Evolutionary conservation across 352 stramenopile species (phyloP), one percentile per base, ranked within the genome.

Genomic region (Globisporangium carolinianum): DNA sequence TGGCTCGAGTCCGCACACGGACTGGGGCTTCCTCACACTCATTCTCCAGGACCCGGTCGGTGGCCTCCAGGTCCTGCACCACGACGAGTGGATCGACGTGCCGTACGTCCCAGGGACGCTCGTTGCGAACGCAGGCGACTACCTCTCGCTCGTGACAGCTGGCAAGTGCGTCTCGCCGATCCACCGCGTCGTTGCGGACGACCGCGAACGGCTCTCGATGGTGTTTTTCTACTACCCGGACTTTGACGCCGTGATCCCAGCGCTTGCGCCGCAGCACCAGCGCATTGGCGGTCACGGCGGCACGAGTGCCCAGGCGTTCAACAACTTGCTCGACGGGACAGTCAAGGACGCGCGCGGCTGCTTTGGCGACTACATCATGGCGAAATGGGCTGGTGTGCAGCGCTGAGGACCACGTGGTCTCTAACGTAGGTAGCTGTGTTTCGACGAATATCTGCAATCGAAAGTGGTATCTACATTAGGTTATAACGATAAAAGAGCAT

Each of bases 151-250:
- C 47, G 71, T 86, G 18, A 91, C 83, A 10, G 60, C 70, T 11
- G 79, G 78, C 36, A 68, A 73, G 11, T 91, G 78, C 55, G 60
- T 82, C 10, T 91, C 83, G 7, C 83, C 83, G 2, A 71, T 93
- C 55, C 83, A 93, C 55, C 81, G 81, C 32, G 83, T 93, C 12
- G 62, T 92, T 24, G 77, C 74, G 3, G 73, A 88, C 58, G 79
- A 86, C 48, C 69, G 72, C 43, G 81, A 93, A 57, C 81, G 83
- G 47, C 86, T 83, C 68, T 93, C 83, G 51, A 83, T 90, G 61
- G 81, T 91, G 46, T 90, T 89, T 59, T 93, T 93, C 67, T 93
- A 89, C 69, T 91, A 93, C 54, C 83, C 83, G 11, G 76, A 86
- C 73, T 91, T 87, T 57, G 78, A 86, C 48, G 79, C 79, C 9